Evolutionary conservation across 116 monocot species (phyloP).

Genomic region (Cymodocea nodosa): DNA sequence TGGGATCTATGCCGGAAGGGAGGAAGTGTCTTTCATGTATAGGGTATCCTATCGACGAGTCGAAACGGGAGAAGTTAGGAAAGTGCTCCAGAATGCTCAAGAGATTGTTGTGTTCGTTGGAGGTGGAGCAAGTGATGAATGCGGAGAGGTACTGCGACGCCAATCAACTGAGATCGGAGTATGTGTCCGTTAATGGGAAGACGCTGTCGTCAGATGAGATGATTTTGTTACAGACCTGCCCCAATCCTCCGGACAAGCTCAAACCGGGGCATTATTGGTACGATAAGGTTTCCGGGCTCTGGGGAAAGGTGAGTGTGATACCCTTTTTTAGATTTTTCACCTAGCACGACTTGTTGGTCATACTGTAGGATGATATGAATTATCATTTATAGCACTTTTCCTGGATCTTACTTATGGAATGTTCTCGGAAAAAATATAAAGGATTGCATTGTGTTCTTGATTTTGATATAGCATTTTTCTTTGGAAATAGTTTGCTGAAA

Average conservation of each 20-base stretch:
- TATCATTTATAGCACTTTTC: too few species aligned
- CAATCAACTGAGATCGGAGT: constrained; percentile 61
- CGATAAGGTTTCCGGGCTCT: constrained; percentile 82
- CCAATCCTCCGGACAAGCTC: constrained; percentile 43
- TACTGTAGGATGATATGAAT: not conserved
- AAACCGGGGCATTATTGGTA: constrained; percentile 91
- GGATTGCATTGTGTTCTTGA: too few species aligned
- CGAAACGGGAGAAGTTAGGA: constrained; percentile 63
- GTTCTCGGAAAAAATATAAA: too few species aligned
- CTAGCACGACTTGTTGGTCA: not conserved
- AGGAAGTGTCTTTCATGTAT: constrained; percentile 81
- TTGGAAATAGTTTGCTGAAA: not conserved
- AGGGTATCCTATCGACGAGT: constrained; percentile 47
- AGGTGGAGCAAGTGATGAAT: constrained; percentile 69
- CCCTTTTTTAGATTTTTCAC: not conserved
- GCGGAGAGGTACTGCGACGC: constrained; percentile 66
- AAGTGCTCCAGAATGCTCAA: constrained; percentile 63
- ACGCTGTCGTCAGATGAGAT: constrained; percentile 55
- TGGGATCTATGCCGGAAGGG: constrained; percentile 99
- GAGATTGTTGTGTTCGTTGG: constrained; percentile 48
- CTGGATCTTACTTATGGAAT: too few species aligned
- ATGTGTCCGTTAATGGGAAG: constrained; percentile 59
- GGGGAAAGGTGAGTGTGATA: constrained; percentile 73
- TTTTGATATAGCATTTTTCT: not conserved
- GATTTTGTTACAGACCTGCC: constrained; percentile 40